These are phyloP conservation scores for Cercophora samala DNA, from an alignment of 495 filamentous ascomycete species.

Conservation along the genomic window DNA sequence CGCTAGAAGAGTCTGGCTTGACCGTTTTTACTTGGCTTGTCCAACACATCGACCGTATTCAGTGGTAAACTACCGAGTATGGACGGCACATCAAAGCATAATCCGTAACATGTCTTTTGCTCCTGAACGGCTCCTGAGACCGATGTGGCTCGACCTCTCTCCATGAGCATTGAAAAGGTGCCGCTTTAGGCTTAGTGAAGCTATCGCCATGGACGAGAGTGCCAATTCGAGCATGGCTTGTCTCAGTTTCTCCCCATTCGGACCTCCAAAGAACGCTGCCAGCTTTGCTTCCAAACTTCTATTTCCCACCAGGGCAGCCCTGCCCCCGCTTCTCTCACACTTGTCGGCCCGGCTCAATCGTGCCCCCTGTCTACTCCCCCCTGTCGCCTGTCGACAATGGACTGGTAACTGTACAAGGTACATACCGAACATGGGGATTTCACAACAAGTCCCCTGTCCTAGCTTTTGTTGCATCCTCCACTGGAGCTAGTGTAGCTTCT, in stretches of 20 bases:
- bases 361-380: background rate
- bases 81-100: background rate
- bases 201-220: background rate
- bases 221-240: background rate
- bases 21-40: too few species aligned
- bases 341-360: slow-evolving; percentile 6
- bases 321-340: background rate
- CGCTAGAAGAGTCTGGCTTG: too few species aligned
- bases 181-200: background rate
- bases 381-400: background rate
- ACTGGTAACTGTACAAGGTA: background rate
- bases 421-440: slow-evolving; percentile 11
- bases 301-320: background rate
- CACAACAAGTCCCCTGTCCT: slow-evolving; percentile 10
- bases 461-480: slow-evolving; percentile 14
- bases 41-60: too few species aligned
- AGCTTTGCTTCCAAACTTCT: background rate
- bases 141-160: background rate
- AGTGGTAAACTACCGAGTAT: too few species aligned
- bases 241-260: background rate
- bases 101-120: background rate
- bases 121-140: background rate
- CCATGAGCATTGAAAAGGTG: background rate
- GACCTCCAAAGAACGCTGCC: background rate
- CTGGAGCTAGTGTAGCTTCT: slow-evolving; percentile 13